These are phyloP conservation scores for Pleurotus cornucopiae DNA, from an alignment of 768 basidiomycete genomes.

Conservation along the genomic window DNA sequence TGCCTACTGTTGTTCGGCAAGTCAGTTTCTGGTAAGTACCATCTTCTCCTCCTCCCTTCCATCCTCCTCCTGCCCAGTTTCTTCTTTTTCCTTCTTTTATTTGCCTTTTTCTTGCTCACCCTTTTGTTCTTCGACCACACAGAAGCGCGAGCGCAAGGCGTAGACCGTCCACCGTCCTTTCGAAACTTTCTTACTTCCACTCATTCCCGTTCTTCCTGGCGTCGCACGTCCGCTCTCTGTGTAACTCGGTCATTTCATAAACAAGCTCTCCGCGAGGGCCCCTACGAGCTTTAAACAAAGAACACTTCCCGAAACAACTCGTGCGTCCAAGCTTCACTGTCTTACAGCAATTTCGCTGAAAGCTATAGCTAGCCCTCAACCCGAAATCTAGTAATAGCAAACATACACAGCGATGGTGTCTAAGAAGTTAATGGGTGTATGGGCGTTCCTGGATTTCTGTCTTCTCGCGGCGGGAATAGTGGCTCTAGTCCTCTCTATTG, in stretches of 20 bases:
- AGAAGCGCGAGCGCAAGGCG: constrained; percentile 55
- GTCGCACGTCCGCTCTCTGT: constrained; percentile 38
- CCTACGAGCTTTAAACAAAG: constrained; percentile 11
- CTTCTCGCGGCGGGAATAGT: constrained; percentile 70
- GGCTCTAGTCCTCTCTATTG: constrained; percentile 60
- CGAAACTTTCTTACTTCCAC: constrained; percentile 31
- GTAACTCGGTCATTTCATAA: constrained; percentile 24
- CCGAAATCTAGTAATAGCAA: constrained; percentile 9
- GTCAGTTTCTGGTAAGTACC: constrained; percentile 6
- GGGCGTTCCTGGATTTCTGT: constrained; percentile 66
- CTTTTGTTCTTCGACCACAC: constrained; percentile 18
- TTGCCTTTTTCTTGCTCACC: constrained; percentile 18
- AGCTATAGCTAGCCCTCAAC: constrained; percentile 1
- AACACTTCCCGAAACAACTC: constrained; percentile 15
- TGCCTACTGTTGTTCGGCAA: not conserved
- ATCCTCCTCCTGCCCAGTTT: constrained; percentile 19
- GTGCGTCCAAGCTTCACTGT: not conserved
- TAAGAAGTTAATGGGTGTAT: constrained; percentile 62
- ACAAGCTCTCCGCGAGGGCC: constrained; percentile 50
- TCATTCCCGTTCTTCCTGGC: constrained; percentile 26
- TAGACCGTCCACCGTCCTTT: constrained; percentile 54
- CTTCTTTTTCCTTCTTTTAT: constrained; percentile 26
- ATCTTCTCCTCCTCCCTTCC: constrained; percentile 8
- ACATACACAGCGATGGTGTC: constrained; percentile 58
- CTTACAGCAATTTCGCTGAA: too few species aligned